Evolutionary conservation across 176 grass and related monocot genomes (phyloP).

Genomic region (Tillandsia leiboldiana): DNA sequence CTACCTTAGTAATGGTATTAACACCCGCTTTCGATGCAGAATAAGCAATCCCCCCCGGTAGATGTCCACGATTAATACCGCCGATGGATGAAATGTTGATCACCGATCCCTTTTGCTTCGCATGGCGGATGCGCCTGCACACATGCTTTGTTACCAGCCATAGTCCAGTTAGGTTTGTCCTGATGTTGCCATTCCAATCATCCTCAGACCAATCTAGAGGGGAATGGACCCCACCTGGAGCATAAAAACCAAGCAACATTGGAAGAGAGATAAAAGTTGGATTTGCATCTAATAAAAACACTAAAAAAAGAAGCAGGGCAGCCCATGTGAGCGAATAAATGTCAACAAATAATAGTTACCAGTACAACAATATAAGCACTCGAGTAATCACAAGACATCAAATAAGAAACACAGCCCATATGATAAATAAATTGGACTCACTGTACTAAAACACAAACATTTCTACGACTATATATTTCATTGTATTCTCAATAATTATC

Average conservation of each 20-base stretch:
- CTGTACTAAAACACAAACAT: too few relatives aligned
- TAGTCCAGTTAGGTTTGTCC: slow-evolving; percentile 75
- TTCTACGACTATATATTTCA: too few relatives aligned
- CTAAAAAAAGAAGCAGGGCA: not conserved
- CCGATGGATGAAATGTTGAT: slow-evolving; percentile 71
- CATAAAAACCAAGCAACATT: not conserved
- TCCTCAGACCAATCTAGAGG: slow-evolving; percentile 72
- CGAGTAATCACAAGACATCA: too few relatives aligned
- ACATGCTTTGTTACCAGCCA: slow-evolving; percentile 83
- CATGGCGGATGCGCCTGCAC: slow-evolving; percentile 47
- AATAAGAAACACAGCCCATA: too few relatives aligned
- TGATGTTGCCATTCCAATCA: slow-evolving; percentile 53
- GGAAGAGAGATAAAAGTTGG: not conserved
- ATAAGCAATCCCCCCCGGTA: slow-evolving; percentile 55
- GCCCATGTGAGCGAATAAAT: too few relatives aligned
- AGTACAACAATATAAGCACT: too few relatives aligned
- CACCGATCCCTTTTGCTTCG: slow-evolving; percentile 58
- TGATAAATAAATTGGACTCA: too few relatives aligned
- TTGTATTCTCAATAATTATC: too few relatives aligned
- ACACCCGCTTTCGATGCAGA: slow-evolving; percentile 55
- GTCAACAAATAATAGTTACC: too few relatives aligned
- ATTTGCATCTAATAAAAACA: not conserved
- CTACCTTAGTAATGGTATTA: slow-evolving; percentile 61
- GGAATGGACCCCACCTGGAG: slow-evolving; percentile 53
- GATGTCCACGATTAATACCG: slow-evolving; percentile 46